phyloP scores from a whole-genome alignment of 1,139 yeast species.

The Hyphopichia burtonii region DNA sequence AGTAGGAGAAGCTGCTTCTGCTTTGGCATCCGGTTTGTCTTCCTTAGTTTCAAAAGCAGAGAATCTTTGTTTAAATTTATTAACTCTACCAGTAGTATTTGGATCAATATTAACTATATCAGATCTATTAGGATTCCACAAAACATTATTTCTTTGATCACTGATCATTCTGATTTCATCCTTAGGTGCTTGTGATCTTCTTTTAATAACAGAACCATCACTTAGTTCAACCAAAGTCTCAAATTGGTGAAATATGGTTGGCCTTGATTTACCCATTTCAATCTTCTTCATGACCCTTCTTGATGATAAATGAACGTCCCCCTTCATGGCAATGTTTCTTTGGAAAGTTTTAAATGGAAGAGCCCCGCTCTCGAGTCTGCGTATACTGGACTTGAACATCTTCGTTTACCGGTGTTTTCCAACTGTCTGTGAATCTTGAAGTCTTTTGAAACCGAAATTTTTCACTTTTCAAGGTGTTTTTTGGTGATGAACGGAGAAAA shows the following conservation, averaged over 20 bases:
- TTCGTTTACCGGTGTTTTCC: no score
- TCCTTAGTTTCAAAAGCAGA: constrained; percentile 43
- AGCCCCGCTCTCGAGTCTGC: not conserved
- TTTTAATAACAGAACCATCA: constrained; percentile 84
- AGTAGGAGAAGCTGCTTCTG: constrained; percentile 6
- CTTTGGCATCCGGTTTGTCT: constrained; percentile 7
- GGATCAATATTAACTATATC: constrained; percentile 75
- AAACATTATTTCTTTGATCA: constrained; percentile 81
- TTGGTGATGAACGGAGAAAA: not conserved
- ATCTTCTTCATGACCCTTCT: constrained; percentile 57
- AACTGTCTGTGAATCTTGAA: not conserved
- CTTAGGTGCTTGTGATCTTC: constrained; percentile 88
- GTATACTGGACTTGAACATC: not conserved
- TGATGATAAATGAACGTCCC: constrained; percentile 44
- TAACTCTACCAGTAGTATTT: constrained; percentile 81
- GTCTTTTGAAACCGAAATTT: not conserved
- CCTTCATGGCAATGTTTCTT: constrained; percentile 29
- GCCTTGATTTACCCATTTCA: constrained; percentile 78
- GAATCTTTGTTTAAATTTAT: constrained; percentile 79
- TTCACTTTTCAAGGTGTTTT: not conserved
- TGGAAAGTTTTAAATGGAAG: constrained; percentile 13
- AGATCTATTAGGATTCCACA: constrained; percentile 86
- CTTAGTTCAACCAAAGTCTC: constrained; percentile 84
- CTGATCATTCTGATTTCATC: constrained; percentile 81
- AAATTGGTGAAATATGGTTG: constrained; percentile 88